Evolutionary conservation across 139 green algal species (phyloP), one percentile per base, ranked within the genome.

Genomic region (Dunaliella primolecta): DNA sequence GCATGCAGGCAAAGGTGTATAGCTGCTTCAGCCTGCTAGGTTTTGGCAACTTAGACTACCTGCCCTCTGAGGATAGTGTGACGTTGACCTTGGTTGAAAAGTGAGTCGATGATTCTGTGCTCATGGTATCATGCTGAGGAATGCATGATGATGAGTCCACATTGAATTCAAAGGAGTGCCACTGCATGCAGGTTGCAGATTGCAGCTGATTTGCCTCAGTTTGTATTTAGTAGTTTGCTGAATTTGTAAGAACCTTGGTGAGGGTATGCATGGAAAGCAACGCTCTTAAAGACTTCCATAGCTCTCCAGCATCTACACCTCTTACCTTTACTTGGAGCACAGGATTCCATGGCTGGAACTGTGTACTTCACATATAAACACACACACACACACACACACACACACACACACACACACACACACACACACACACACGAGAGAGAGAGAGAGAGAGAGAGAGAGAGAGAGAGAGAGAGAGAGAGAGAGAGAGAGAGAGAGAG

Each of bases 1-100:
- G 34, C 25, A 30, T 91, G 38, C 80, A 91, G 71, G 81, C 81
- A 36, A 91, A 90, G 78, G 36, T 93, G 29, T 90, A 90, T 79
- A 75, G 83, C 84, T 71, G 72, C 71, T 91, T 89, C 81, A 85
- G 84, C 75, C 64, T 91, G 29, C 20, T 92, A 1, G 89, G 86
- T 38, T 89, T 88, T 38, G 88, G 84, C 30, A 75, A n/a, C 33
- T 72, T 91, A 11, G 27, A 27, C 78, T 90, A 88, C 76, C 80
- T 94, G 84, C 24, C 78, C 0, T 70, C 81, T 0, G 37, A 82
- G 15, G 89, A 94, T 36, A 57, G 81, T 34, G 88, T 86, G 2
- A 37, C 71, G 25, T 84, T 92, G 81, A 78, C 79, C 3, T 71
- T 90, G 29, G 84, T 93, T 2, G 81, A 91, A 70, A 91, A 89